Evolutionary conservation across 2,329 filamentous ascomycete genomes (phyloP).

Genomic region (Penicillium brevicompactum): DNA sequence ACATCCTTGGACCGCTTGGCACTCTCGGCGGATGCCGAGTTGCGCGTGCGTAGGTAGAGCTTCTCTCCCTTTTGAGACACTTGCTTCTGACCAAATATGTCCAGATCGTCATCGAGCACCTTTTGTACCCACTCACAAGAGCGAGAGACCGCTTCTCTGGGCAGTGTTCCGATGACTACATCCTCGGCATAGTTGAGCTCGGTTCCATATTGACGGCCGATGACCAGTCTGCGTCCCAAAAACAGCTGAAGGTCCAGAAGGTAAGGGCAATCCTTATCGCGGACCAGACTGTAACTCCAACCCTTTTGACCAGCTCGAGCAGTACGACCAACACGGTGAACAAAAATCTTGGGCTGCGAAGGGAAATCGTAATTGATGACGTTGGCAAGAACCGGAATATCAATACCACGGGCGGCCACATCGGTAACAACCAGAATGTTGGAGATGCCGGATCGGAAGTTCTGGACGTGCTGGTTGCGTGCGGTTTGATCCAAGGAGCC

Average conservation of each 20-base stretch:
- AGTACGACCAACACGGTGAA: conserved; percentile 94
- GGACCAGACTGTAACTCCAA: conserved; percentile 92
- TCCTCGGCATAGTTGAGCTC: conserved; percentile 75
- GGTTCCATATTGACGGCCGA: conserved; percentile 66
- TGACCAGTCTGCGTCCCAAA: conserved; percentile 76
- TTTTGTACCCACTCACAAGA: conserved; percentile 84
- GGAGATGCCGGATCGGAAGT: conserved; percentile 80
- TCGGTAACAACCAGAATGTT: conserved; percentile 96
- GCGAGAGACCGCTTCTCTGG: conserved; percentile 71
- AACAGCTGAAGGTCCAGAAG: conserved; percentile 93
- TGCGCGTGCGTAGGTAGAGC: conserved; percentile 85
- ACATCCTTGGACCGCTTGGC: conserved; percentile 83
- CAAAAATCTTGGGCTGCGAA: conserved; percentile 92
- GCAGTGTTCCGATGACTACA: conserved; percentile 76
- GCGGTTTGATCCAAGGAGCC: conserved; percentile 93
- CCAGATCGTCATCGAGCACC: conserved; percentile 71
- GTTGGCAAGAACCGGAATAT: conserved; percentile 93
- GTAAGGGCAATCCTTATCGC: conserved; percentile 87
- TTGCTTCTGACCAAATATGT: conserved; percentile 68
- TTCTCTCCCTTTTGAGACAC: conserved; percentile 89
- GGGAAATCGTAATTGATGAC: conserved; percentile 99
- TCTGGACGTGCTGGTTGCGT: conserved; percentile 85
- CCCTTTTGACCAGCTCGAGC: conserved; percentile 89
- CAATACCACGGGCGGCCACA: conserved; percentile 93
- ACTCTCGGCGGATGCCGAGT: conserved; percentile 86